Base-by-base conservation (phyloP, 179 eudicot species). In the Actinidia chinensis region DNA sequence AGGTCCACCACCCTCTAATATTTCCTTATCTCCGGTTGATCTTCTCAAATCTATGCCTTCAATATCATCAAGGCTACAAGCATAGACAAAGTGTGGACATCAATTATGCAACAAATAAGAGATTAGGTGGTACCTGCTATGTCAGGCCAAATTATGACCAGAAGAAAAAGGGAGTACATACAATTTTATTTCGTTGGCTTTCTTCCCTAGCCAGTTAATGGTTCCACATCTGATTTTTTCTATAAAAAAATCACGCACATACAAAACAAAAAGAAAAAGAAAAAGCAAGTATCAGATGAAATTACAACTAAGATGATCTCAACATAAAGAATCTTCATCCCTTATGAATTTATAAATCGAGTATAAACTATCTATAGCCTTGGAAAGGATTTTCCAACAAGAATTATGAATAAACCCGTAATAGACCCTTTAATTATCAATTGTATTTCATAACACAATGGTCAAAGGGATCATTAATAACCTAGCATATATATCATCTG, bases 11-110 rank as follows among this genome's bases (percentile, higher is more conserved):
- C 87, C 89, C 52, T 90, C 97, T 42, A 91, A 68, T 91, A 90
- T 68, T 89, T 86, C 83, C 95, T 90, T 75, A 97, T 86, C 84
- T 83, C 91, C 77, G 92, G 89, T 76, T 97, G 99, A 86, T 97
- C 99, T 83, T 97, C 97, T 97, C 43, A 84, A 78, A 61, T 94
- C 95, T 76, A 90, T 71, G 75, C 33, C 98, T 82, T 90, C 99
- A 73, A 97, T 87, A 82, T 94, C 97, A 58, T 88, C 95, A 82
- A 81, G 71, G 58, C 99, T 97, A 82, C 66, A 82, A 69, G 36
- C 67, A 67, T 6, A 44, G 70, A 11, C 71, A 22, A 68, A 20
- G 28, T 17, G 43, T 10, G n/a, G n/a, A n/a, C n/a, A 68, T 80
- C 46, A 83, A 54, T 56, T 73, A 68, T 63, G 8, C 33, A 18